These are phyloP conservation scores for Venturia pyrina DNA, from an alignment of 2,329 filamentous ascomycete species.

Conservation along the genomic window DNA sequence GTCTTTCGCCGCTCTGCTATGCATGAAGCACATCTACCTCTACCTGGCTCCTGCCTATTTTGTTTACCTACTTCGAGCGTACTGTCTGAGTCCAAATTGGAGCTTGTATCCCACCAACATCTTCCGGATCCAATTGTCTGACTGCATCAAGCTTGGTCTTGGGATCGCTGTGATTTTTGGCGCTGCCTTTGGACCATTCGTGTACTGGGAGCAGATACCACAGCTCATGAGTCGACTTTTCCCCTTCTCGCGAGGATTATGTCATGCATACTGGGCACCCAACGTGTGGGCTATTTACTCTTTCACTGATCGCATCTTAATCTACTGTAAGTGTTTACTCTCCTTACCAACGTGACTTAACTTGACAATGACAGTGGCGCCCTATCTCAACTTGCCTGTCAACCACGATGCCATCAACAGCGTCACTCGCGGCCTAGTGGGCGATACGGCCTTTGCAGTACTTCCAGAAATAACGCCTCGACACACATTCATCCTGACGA, in stretches of 20 bases:
- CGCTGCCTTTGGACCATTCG: constrained; percentile 84
- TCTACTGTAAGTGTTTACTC: constrained; percentile 51
- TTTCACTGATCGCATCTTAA: constrained; percentile 73
- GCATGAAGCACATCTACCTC: constrained; percentile 96
- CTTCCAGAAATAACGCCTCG: constrained; percentile 76
- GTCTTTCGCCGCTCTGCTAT: constrained; percentile 74
- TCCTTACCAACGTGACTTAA: constrained; percentile 65
- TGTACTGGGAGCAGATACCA: constrained; percentile 66
- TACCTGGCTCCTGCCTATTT: constrained; percentile 96
- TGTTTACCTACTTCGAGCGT: constrained; percentile 77
- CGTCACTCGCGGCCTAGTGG: constrained; percentile 85
- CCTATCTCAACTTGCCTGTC: constrained; percentile 64
- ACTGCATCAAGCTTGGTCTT: constrained; percentile 72
- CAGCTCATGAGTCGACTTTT: constrained; percentile 81
- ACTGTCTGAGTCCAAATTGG: constrained; percentile 66
- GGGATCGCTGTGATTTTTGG: constrained; percentile 63
- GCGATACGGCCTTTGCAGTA: constrained; percentile 88
- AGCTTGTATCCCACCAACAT: constrained; percentile 38
- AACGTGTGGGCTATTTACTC: constrained; percentile 98
- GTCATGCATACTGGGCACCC: constrained; percentile 97
- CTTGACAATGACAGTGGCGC: constrained; percentile 49
- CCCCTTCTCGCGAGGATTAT: constrained; percentile 85
- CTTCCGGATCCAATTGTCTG: constrained; percentile 65
- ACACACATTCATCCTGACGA: constrained; percentile 70
- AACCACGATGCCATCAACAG: constrained; percentile 70